Base-by-base conservation (phyloP, 768 basidiomycete species). In the Podaxis rugospora region DNA sequence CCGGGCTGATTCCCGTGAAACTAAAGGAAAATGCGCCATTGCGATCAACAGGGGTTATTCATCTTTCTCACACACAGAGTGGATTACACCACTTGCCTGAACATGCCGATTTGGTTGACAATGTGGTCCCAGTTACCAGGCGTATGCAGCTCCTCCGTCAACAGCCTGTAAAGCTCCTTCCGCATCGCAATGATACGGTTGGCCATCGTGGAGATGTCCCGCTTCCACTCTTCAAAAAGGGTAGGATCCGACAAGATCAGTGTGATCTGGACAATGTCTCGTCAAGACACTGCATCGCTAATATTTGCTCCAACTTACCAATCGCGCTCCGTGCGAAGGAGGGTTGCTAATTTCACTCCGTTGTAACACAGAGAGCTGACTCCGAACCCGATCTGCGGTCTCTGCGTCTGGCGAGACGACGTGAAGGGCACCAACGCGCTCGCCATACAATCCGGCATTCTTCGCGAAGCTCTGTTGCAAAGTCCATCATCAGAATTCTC, bases 111-210 rank as follows among this genome's bases (percentile, higher is more conserved):
- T 80, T 98, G 97, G 55, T 86, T 84, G 67, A 89, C 78, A 68
- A 99, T 96, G 75, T 98, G 96, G n/a, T 88, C 85, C 97, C 97
- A 99, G 69, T 85, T 86, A 5, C 95, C 93, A 3, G 95, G 95
- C 54, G 93, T 95, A 69, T 90, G 83, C 65, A 93, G 74, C 71
- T 90, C 87, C 64, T 92, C 80, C 18, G 83, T 89, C 70, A 97
- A 73, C 67, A 91, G 70, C 57, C 82, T 76, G 79, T 85, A 80
- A 66, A 99, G 80, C 76, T 90, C 83, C 63, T 84, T 76, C 44
- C 97, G 85, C 95, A 98, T 98, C 54, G 81, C 78, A 68, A 95
- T 96, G 72, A 99, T 98, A 55, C 95, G 85, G 52, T 85, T 84
- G 3, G 94, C 89, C 97, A 99, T 99, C 68, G 87, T 90, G 76